Evolutionary conservation across 345 rosid genomes (phyloP).

Genomic region (Eucalyptus lansdowneana): DNA sequence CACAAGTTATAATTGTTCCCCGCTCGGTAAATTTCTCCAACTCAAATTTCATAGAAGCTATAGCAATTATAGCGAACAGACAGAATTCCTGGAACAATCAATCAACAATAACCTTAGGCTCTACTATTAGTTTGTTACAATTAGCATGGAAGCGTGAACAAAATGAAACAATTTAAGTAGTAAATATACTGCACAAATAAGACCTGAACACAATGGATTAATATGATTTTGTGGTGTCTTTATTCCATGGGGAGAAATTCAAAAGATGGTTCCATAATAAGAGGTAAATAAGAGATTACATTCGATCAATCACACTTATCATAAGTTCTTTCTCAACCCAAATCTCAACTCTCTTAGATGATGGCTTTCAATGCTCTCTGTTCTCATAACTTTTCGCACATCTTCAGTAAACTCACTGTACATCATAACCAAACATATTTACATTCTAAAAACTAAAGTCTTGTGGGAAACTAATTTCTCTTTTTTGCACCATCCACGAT

Average conservation of each 20-base stretch:
- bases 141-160: rapidly evolving
- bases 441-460: neutral
- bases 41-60: neutral
- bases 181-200: neutral
- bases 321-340: neutral
- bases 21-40: neutral
- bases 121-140: neutral
- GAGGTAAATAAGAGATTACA: neutral
- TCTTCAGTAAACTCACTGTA: neutral
- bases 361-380: neutral
- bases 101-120: neutral
- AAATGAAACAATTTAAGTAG: neutral
- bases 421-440: neutral
- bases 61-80: neutral
- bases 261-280: neutral
- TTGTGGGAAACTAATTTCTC: neutral
- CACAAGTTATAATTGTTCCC: neutral
- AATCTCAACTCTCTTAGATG: neutral
- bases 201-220: neutral
- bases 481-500: neutral
- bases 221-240: neutral
- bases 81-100: neutral
- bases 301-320: neutral
- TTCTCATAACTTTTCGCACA: neutral
- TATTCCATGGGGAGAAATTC: neutral